Evolutionary conservation across 306 rosid genomes (phyloP).

Genomic region (Acacia acuminata): DNA sequence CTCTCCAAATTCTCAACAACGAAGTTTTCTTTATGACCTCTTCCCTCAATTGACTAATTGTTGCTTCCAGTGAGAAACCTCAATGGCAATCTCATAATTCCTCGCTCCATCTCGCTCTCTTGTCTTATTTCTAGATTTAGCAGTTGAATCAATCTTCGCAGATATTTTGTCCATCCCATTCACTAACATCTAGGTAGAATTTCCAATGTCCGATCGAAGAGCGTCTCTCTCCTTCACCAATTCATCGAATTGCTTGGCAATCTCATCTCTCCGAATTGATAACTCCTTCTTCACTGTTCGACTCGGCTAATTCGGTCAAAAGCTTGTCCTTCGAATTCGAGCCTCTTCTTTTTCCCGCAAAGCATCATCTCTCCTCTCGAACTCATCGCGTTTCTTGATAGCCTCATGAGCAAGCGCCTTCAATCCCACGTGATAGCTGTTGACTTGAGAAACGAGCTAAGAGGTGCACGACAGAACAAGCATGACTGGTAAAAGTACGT

Average conservation of each 20-base stretch:
- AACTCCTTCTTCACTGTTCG: slow-evolving; percentile 50
- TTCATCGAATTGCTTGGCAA: slow-evolving; percentile 59
- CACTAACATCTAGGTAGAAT: slow-evolving; percentile 82
- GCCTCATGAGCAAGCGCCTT: slow-evolving; percentile 83
- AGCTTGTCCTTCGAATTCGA: slow-evolving; percentile 45
- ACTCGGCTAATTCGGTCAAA: slow-evolving; percentile 50
- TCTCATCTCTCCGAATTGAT: slow-evolving; percentile 13
- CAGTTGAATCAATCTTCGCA: slow-evolving; percentile 65
- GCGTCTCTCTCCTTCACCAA: slow-evolving; percentile 64
- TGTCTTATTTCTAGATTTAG: slow-evolving; percentile 74
- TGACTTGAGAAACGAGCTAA: too few species aligned
- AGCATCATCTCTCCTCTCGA: slow-evolving; percentile 74
- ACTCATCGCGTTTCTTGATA: slow-evolving; percentile 81
- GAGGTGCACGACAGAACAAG: too few species aligned
- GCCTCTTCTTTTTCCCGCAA: slow-evolving; percentile 67
- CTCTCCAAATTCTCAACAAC: slow-evolving; percentile 63
- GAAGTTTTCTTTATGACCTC: slow-evolving; percentile 64
- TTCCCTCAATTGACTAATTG: slow-evolving; percentile 71
- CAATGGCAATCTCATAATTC: slow-evolving; percentile 94
- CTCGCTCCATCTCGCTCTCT: slow-evolving; percentile 94
- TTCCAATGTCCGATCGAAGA: slow-evolving; percentile 73
- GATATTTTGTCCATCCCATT: slow-evolving; percentile 92
- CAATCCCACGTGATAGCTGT: too few species aligned
- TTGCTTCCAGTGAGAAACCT: slow-evolving; percentile 94
- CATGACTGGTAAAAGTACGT: too few species aligned